A percentile compares a stretch with the other conserved stretches of the same genome.
These are phyloP conservation scores for Penicillium pancosmium DNA, from an alignment of 495 filamentous ascomycete species.

Conservation along the genomic window DNA sequence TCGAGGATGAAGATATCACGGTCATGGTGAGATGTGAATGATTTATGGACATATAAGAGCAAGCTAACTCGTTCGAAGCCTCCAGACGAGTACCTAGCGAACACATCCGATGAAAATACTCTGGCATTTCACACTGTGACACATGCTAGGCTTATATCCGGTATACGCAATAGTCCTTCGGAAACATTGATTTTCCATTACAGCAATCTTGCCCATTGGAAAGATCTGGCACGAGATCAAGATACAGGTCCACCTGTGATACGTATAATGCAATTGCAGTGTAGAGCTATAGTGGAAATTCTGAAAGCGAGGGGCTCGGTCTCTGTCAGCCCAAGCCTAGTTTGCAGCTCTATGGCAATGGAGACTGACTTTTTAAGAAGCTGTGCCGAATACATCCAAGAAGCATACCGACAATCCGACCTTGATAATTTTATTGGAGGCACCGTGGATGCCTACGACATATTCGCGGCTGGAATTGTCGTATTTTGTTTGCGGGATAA, in stretches of 20 bases:
- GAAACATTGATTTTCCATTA: slow-evolving; percentile 22
- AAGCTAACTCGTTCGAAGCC: slow-evolving; percentile 2
- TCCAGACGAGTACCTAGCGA: slow-evolving; percentile 15
- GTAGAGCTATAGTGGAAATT: slow-evolving; percentile 24
- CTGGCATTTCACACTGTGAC: slow-evolving; percentile 17
- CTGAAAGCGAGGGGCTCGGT: slow-evolving; percentile 11
- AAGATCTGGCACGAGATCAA: slow-evolving; percentile 8
- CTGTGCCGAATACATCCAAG: slow-evolving; percentile 25
- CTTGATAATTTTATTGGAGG: slow-evolving; percentile 21
- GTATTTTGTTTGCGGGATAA: slow-evolving; percentile 18
- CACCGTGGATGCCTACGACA: slow-evolving; percentile 27
- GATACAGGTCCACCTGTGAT: not conserved
- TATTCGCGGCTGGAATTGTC: slow-evolving; percentile 26
- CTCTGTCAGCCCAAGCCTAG: slow-evolving; percentile 5
- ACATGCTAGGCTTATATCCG: slow-evolving; percentile 28
- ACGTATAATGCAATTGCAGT: slow-evolving; percentile 15
- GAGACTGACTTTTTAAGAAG: slow-evolving; percentile 17
- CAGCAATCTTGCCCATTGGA: slow-evolving; percentile 29
- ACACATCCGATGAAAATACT: not conserved
- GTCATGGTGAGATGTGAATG: slow-evolving; percentile 18
- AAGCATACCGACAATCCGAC: slow-evolving; percentile 22
- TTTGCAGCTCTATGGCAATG: slow-evolving; percentile 11
- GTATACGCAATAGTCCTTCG: slow-evolving; percentile 13
- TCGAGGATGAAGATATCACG: slow-evolving; percentile 32
- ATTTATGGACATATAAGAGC: not conserved